Evolutionary conservation across 108 stramenopile species (phyloP), one percentile per base, ranked within the genome.

Genomic region (Cyclotella cryptica): DNA sequence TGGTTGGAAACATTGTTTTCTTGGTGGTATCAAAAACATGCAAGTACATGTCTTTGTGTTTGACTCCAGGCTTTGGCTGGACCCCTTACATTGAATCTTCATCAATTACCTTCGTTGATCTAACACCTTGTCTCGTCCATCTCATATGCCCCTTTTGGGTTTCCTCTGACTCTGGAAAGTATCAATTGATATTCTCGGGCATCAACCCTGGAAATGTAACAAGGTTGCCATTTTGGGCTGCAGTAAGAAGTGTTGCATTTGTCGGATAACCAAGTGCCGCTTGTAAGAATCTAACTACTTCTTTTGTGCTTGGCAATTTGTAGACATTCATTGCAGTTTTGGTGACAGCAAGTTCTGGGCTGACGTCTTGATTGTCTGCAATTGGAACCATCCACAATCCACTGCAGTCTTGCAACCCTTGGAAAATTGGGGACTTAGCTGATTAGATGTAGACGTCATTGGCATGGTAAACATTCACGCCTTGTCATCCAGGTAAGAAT

Each of bases 1-100:
- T 85, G 80, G 59, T 86, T 84, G 0, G 76, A 68, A 69, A 84
- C 54, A 81, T 81, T 58, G 65, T 29, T 17, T 69, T 51, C 15
- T 70, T 51, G 0, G 67, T 68, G 11, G 69, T 49, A 53, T 70
- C 40, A 17, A 60, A 60, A n/a, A 77, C 54, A 41, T 28, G 26
- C 10, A 75, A 39, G 66, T 75, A 75, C 17, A 75, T 66, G 21
- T 60, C 58, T 35, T 57, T 42, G 35, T 60, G 44, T 29, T 68
- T 60, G 8, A 24, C 46, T 9, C 41, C 55, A 42, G 54, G 55
- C 1, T 0, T 71, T 22, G 41, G 67, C 7, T 51, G 51, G 30
- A 52, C 28, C 1, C 19, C 46, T 6, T 47, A 6, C 60, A 61
- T 60, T 47, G 44, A 46, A n/a, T 60, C 60, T 30, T 60, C 46